Evolutionary conservation across 768 basidiomycete genomes (phyloP).

Genomic region (Saitozyma sp.): DNA sequence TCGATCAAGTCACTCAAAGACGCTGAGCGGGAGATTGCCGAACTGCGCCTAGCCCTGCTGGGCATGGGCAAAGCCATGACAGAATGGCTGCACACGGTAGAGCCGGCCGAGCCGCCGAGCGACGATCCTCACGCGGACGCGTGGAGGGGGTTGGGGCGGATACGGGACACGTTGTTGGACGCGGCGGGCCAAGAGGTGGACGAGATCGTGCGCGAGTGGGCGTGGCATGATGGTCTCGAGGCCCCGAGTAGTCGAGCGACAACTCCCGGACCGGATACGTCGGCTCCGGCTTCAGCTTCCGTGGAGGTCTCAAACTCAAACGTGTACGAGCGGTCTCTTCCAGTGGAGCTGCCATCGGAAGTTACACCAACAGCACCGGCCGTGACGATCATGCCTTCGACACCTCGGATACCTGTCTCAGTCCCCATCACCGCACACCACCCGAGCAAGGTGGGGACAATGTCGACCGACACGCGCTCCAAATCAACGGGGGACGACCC

Average conservation of each 20-base stretch:
- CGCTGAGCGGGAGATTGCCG: constrained; percentile 48
- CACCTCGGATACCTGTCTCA: too few relatives aligned
- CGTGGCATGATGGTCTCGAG: constrained; percentile 44
- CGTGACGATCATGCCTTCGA: too few relatives aligned
- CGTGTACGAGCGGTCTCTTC: too few relatives aligned
- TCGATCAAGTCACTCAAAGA: constrained; percentile 33
- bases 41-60: constrained; percentile 47
- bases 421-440: too few relatives aligned
- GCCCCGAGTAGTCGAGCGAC: constrained; percentile 22
- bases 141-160: constrained; percentile 36
- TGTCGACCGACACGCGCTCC: too few relatives aligned
- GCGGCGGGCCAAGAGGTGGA: constrained; percentile 40
- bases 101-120: neutral
- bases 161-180: constrained; percentile 41
- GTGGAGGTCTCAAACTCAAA: too few relatives aligned
- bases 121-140: constrained; percentile 14
- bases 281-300: too few relatives aligned
- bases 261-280: constrained; percentile 11
- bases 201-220: constrained; percentile 42
- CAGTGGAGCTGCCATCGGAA: too few relatives aligned
- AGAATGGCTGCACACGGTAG: constrained; percentile 26
- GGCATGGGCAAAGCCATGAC: constrained; percentile 52
- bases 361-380: too few relatives aligned
- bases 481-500: too few relatives aligned
- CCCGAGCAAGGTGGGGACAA: too few relatives aligned